Conservation (phyloP, 805 yeast genomes). For the Candida railenensis region DNA sequence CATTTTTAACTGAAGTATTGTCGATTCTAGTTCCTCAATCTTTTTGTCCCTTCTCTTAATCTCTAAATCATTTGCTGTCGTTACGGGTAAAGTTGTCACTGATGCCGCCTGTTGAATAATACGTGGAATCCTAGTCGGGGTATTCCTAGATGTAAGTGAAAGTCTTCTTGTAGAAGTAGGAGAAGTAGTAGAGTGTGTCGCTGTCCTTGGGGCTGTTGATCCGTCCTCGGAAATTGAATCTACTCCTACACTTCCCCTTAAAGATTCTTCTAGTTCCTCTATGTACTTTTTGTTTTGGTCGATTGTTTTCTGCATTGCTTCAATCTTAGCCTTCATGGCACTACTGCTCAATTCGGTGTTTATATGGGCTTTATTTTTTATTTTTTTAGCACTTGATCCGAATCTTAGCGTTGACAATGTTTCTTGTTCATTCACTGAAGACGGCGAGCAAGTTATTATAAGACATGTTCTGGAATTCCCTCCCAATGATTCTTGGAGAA, state of each 20-base stretch:
- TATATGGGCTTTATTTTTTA: conserved; percentile 62
- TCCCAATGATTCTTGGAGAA: conserved; percentile 76
- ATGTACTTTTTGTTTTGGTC: conserved; percentile 30
- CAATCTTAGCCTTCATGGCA: conserved; percentile 44
- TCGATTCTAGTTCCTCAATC: conserved; percentile 30
- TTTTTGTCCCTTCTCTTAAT: conserved; percentile 25
- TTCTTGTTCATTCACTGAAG: conserved; percentile 54
- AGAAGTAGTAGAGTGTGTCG: neutral
- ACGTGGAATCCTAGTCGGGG: neutral
- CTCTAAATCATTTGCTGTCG: conserved; percentile 11
- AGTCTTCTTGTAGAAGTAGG: neutral
- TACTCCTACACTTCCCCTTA: conserved; percentile 10
- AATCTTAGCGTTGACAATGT: conserved; percentile 73
- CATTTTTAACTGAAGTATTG: conserved; percentile 28
- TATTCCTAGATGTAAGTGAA: neutral
- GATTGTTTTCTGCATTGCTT: conserved; percentile 33
- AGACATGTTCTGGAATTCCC: conserved; percentile 79
- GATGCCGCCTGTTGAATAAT: neutral
- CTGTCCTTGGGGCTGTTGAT: neutral
- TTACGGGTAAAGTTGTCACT: neutral
- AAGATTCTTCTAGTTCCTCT: conserved; percentile 41
- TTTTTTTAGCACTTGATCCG: conserved; percentile 69
- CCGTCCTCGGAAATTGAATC: no score
- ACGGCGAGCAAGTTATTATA: conserved; percentile 72
- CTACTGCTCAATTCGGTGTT: conserved; percentile 56